Evolutionary conservation across 1,284 basidiomycete species (phyloP).

Genomic region (Fomitiporia mediterranea): DNA sequence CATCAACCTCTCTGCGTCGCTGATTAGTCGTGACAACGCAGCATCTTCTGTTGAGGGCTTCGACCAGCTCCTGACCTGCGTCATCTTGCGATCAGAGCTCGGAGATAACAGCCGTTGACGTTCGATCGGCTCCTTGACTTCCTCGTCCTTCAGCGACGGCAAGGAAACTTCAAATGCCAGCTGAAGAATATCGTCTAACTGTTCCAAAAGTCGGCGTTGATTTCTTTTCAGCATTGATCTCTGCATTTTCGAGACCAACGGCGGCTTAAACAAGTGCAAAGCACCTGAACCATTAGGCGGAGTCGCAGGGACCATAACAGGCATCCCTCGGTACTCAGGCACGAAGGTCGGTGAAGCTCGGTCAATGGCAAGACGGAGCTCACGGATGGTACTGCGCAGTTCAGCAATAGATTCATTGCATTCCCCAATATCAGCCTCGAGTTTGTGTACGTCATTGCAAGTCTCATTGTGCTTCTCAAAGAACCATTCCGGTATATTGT

Average conservation of each 20-base stretch:
- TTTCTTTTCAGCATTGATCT: conserved; percentile 77
- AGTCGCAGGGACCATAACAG: conserved; percentile 68
- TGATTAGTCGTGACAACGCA: conserved; percentile 76
- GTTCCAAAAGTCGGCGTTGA: conserved; percentile 76
- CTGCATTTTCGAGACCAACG: conserved; percentile 62
- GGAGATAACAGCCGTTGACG: conserved; percentile 87
- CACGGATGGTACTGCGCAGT: conserved; percentile 76
- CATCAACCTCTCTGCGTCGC: conserved; percentile 86
- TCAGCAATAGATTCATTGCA: conserved; percentile 93
- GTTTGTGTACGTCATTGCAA: conserved; percentile 92
- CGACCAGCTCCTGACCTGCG: conserved; percentile 78
- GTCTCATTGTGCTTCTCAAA: conserved; percentile 99
- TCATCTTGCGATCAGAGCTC: conserved; percentile 79
- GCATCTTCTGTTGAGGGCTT: conserved; percentile 82
- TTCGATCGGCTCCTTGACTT: conserved; percentile 87
- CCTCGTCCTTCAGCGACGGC: conserved; percentile 88
- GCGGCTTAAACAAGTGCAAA: conserved; percentile 61
- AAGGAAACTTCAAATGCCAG: conserved; percentile 81
- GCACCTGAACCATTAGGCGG: conserved; percentile 60
- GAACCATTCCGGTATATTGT: conserved; percentile 96
- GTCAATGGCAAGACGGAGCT: conserved; percentile 62
- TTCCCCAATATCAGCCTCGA: conserved; percentile 93
- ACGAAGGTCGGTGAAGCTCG: conserved; percentile 51
- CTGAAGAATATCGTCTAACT: conserved; percentile 81
- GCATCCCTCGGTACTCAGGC: conserved; percentile 86